Evolutionary conservation across 2,329 filamentous ascomycete species (phyloP), one percentile per base, ranked within the genome.

Genomic region (Aspergillus cejpii): DNA sequence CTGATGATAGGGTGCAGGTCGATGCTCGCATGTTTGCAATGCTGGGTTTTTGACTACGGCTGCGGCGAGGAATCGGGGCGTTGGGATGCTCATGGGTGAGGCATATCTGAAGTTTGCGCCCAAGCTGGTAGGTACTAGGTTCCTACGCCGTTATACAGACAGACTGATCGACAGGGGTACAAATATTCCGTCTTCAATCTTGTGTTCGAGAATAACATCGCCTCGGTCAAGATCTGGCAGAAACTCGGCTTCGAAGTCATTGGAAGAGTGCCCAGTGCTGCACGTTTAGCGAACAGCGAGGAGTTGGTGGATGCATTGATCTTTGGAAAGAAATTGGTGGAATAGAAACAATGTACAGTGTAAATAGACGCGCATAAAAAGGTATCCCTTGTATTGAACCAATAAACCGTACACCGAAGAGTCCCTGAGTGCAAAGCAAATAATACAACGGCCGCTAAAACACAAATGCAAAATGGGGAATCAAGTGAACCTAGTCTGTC

Each of bases 111-210:
- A 64, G 1, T 66, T 59, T 56, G 65, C 65, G 1, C 64, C 65
- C 6, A 59, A 59, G 44, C 39, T 68, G 59, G 65, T 67, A 55
- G 15, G 54, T 53, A 20, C 37, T 8, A 39, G 7, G n/a, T 15
- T 38, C 40, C 12, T 44, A 7, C 39, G 4, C n/a, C 3, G 5
- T 12, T 19, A 23, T n/a, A 19, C 10, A 23, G 26, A 19, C 11
- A 7, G 20, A 20, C 4, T 21, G 26, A 10, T 44, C 7, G 8
- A 29, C 42, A 68, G 65, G 65, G 65, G 33, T 68, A 68, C 52
- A 67, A 59, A 53, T 68, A 67, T 51, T 68, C 65, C 10, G 65
- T 68, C 10, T 68, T 68, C 50, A 68, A 68, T 45, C 54, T 68
- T 14, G 65, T 68, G 3, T 68, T 68, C 40, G 65, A 60, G 14